phyloP scores from a whole-genome alignment of 306 rosid species.

The Rosa multiflora region DNA sequence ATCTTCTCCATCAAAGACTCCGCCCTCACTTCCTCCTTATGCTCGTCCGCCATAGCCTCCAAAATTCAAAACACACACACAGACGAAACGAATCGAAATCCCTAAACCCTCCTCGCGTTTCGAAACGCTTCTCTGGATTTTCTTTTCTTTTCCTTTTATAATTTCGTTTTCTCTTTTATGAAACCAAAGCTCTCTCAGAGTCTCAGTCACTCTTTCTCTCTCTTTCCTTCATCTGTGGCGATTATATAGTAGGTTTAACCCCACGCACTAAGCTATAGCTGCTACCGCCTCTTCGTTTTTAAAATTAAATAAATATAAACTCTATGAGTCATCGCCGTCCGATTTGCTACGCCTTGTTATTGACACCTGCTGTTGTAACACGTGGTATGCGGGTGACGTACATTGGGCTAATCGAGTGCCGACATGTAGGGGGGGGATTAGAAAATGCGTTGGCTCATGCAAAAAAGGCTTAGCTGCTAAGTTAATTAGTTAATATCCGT shows the following conservation, averaged over 20 bases:
- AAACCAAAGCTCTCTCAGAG: background rate
- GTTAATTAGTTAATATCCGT: background rate
- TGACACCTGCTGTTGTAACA: background rate
- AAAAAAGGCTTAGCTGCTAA: background rate
- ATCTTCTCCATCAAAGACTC: conserved; percentile 68
- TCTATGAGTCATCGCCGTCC: background rate
- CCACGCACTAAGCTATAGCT: background rate
- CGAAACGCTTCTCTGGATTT: background rate
- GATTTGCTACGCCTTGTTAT: background rate
- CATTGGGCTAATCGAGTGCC: background rate
- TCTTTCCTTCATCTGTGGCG: conserved; percentile 7
- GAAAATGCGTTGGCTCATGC: background rate
- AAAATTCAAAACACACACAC: too few species aligned
- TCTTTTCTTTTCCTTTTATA: background rate
- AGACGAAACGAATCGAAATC: background rate
- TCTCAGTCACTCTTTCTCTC: conserved; percentile 1
- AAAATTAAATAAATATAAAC: background rate
- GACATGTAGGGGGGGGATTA: background rate
- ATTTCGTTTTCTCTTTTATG: background rate
- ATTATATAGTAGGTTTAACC: conserved; percentile 29
- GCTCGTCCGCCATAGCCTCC: conserved; percentile 28
- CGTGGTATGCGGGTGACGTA: conserved; percentile 22
- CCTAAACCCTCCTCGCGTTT: background rate
- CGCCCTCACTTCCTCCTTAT: conserved; percentile 46
- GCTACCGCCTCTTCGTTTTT: background rate